Evolutionary conservation across 257 asterid species (phyloP).

Genomic region (Lavandula angustifolia): DNA sequence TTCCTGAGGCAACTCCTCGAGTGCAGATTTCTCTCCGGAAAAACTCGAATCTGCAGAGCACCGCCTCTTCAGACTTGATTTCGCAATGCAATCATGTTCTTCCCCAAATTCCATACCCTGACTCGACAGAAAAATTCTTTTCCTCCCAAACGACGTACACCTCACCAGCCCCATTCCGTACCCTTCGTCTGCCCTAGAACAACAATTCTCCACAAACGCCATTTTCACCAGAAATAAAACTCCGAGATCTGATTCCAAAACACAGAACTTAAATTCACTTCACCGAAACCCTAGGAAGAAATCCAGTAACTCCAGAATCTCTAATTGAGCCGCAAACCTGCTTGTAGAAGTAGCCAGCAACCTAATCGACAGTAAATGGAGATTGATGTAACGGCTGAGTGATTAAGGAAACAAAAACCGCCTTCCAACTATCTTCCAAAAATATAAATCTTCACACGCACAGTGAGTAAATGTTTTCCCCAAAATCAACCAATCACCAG

Average conservation of each 20-base stretch:
- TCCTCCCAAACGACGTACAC: constrained; percentile 58
- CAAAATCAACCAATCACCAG: neutral
- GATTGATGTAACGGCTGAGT: constrained; percentile 46
- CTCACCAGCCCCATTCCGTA: constrained; percentile 47
- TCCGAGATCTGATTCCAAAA: neutral
- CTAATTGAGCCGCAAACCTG: neutral
- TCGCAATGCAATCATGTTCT: constrained; percentile 21
- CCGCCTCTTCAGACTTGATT: constrained; percentile 38
- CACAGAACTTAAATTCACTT: constrained; percentile 3
- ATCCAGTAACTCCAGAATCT: neutral
- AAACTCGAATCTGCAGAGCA: constrained; percentile 33
- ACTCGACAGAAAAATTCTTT: constrained; percentile 44
- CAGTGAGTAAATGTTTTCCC: neutral
- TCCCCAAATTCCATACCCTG: constrained; percentile 22
- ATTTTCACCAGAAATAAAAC: neutral
- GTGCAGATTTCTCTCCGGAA: constrained; percentile 30
- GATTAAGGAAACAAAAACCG: constrained; percentile 47
- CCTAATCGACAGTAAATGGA: constrained; percentile 36
- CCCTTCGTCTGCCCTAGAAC: constrained; percentile 19
- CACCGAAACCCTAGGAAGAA: constrained; percentile 9
- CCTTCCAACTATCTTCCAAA: constrained; percentile 36
- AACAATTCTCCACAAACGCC: constrained; percentile 26
- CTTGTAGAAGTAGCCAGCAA: constrained; percentile 16
- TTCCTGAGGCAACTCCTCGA: constrained; percentile 71
- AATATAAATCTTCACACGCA: neutral